Conservation (phyloP, 331 rosid species). For the Malus hybrid region DNA sequence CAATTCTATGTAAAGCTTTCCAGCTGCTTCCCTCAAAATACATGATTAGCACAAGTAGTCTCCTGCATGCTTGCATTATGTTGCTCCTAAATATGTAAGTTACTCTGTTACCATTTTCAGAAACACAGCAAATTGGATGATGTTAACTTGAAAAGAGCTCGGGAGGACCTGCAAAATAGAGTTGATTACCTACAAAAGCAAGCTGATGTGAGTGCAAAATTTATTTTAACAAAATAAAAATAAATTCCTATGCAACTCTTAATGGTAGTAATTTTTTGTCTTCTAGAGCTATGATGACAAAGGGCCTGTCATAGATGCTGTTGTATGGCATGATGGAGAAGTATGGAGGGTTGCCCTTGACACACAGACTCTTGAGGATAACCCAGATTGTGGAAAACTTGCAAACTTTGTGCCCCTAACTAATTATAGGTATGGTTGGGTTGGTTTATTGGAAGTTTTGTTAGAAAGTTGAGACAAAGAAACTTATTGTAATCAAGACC, state of each 20-base stretch:
- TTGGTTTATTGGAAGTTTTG: not conserved
- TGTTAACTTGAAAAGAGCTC: constrained; percentile 47
- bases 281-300: constrained; percentile 71
- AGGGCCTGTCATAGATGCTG: constrained; percentile 82
- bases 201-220: constrained; percentile 58
- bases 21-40: not conserved
- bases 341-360: constrained; percentile 90
- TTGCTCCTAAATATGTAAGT: constrained; percentile 3
- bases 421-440: constrained; percentile 53
- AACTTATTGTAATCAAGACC: not conserved
- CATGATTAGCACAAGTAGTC: not conserved
- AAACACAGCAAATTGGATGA: constrained; percentile 50
- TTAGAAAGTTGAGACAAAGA: not conserved
- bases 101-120: constrained; percentile 30
- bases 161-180: constrained; percentile 71
- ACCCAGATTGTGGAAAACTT: constrained; percentile 60
- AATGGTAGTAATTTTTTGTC: constrained; percentile 21
- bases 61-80: constrained; percentile 2
- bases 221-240: no score
- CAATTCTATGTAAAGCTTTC: not conserved
- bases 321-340: constrained; percentile 93
- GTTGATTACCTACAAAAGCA: constrained; percentile 63
- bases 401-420: constrained; percentile 70
- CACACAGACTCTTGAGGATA: constrained; percentile 74
- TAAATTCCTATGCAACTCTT: not conserved